These are phyloP conservation scores for Flueggea neowawraea DNA, from an alignment of 441 rosid genomes.

Conservation along the genomic window DNA sequence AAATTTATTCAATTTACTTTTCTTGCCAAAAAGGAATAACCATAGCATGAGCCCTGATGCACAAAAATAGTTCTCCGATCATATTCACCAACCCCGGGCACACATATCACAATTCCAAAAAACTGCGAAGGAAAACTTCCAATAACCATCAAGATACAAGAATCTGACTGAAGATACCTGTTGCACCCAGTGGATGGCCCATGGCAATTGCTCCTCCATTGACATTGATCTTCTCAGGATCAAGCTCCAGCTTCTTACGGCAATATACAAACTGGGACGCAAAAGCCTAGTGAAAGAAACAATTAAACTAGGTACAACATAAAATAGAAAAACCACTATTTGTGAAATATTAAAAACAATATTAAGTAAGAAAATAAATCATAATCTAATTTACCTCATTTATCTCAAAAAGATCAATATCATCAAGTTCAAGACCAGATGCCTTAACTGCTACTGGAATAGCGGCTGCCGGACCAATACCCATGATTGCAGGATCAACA, in stretches of 20 bases:
- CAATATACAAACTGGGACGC: slow-evolving; percentile 96
- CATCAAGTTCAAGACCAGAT: slow-evolving; percentile 83
- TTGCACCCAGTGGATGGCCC: slow-evolving; percentile 96
- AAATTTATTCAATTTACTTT: too few species aligned
- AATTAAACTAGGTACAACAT: neutral
- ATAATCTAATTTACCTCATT: slow-evolving; percentile 60
- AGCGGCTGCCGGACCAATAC: slow-evolving; percentile 94
- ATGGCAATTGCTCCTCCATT: slow-evolving; percentile 98
- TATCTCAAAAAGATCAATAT: slow-evolving; percentile 95
- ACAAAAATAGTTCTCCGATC: too few species aligned
- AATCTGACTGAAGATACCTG: slow-evolving; percentile 49
- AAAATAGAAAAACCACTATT: too few species aligned
- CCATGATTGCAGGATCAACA: slow-evolving; percentile 99
- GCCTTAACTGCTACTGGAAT: slow-evolving; percentile 98
- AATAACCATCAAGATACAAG: too few species aligned
- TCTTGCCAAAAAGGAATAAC: too few species aligned
- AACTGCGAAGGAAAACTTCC: too few species aligned
- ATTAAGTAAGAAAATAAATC: neutral
- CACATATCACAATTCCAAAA: too few species aligned
- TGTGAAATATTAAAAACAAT: too few species aligned
- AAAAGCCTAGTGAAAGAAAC: slow-evolving; percentile 65
- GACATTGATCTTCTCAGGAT: slow-evolving; percentile 84
- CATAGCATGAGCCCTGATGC: too few species aligned
- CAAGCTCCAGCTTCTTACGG: slow-evolving; percentile 86
- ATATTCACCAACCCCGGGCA: too few species aligned